Evolutionary conservation across 768 basidiomycete genomes (phyloP).

Genomic region (Pleurotus tuoliensis): DNA sequence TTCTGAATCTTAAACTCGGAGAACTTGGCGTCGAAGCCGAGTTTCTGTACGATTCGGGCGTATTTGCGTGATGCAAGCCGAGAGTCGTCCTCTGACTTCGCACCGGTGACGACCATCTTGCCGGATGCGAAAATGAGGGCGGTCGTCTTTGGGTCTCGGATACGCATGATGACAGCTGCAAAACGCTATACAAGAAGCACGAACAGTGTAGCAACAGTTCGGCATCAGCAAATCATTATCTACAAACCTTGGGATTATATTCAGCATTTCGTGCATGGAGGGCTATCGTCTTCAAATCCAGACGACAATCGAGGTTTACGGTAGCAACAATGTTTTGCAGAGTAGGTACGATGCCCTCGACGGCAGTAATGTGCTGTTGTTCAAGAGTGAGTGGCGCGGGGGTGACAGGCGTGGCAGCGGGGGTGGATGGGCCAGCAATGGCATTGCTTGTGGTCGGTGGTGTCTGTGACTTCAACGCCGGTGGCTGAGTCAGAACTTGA

Average conservation of each 20-base stretch:
- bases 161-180: slow-evolving; percentile 99
- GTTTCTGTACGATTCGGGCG: slow-evolving; percentile 98
- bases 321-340: slow-evolving; percentile 99
- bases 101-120: slow-evolving; percentile 99
- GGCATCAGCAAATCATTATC: slow-evolving; percentile 43
- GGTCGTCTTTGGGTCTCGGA: slow-evolving; percentile 99
- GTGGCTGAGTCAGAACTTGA: slow-evolving; percentile 19
- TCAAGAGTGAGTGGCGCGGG: slow-evolving; percentile 77
- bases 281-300: slow-evolving; percentile 98
- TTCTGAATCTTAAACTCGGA: slow-evolving; percentile 99
- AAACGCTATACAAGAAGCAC: slow-evolving; percentile 76
- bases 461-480: slow-evolving; percentile 20
- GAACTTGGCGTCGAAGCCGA: slow-evolving; percentile 99
- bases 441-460: slow-evolving; percentile 31
- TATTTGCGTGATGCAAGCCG: slow-evolving; percentile 97
- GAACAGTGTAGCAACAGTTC: slow-evolving; percentile 51
- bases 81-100: slow-evolving; percentile 98
- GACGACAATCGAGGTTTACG: slow-evolving; percentile 93
- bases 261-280: slow-evolving; percentile 97
- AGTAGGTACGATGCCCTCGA: slow-evolving; percentile 98
- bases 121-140: slow-evolving; percentile 99
- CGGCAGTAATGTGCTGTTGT: slow-evolving; percentile 93
- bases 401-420: slow-evolving; percentile 48
- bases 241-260: slow-evolving; percentile 99
- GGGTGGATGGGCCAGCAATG: slow-evolving; percentile 44